Evolutionary conservation across 1,284 basidiomycete species (phyloP).

Genomic region (Ganoderma lingzhi): DNA sequence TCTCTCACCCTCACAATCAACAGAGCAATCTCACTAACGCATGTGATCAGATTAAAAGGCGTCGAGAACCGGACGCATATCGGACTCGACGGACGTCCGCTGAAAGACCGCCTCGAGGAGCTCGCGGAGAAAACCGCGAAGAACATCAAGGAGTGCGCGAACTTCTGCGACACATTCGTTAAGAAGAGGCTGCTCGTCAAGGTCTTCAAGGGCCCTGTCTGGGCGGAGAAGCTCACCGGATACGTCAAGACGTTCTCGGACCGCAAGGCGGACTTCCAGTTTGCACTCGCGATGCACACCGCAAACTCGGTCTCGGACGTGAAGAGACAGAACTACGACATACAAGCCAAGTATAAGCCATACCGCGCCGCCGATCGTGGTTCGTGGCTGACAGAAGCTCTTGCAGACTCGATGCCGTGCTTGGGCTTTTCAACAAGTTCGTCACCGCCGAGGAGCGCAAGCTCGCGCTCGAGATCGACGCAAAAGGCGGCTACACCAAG

Average conservation of each 20-base stretch:
- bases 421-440: constrained; percentile 12
- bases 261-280: constrained; percentile 44
- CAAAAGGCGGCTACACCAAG: constrained; percentile 23
- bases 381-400: neutral
- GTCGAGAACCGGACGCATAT: constrained; percentile 24
- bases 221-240: constrained; percentile 45
- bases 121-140: constrained; percentile 35
- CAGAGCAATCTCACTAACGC: neutral
- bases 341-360: constrained; percentile 34
- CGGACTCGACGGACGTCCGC: constrained; percentile 33
- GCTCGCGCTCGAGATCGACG: constrained; percentile 42
- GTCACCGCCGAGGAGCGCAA: constrained; percentile 14
- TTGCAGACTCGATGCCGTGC: constrained; percentile 24
- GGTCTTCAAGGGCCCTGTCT: constrained; percentile 47
- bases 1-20: too few species aligned
- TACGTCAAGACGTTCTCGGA: constrained; percentile 44
- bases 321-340: constrained; percentile 40
- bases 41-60: constrained; percentile 14
- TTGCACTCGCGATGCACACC: constrained; percentile 45
- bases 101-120: constrained; percentile 36
- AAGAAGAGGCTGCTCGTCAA: constrained; percentile 46
- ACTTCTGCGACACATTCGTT: constrained; percentile 43
- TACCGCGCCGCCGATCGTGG: neutral
- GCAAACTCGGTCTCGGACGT: constrained; percentile 43
- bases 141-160: constrained; percentile 43